Base-by-base conservation (phyloP, 306 rosid genomes). In the Senna siamea region DNA sequence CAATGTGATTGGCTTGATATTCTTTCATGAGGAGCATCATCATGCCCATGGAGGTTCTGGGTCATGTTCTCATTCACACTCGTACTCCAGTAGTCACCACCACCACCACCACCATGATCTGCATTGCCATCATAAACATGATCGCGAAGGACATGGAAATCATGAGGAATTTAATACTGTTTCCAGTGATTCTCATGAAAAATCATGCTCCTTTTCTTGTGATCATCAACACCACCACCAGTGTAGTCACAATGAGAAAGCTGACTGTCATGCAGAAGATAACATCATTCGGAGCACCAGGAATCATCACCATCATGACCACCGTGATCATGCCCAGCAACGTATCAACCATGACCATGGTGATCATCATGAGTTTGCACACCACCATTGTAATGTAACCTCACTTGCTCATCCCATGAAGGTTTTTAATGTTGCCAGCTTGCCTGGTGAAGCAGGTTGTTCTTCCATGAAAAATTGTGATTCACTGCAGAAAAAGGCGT, bases 21-120 rank as follows among this genome's bases (percentile, higher is more conserved):
- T 93, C 89, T 90, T 93, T 79, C 98, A 93, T 1, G 98, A 93
- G 83, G 98, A 93, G 85, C 98, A 93, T 80, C 98, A 90, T 81
- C 98, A 87, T 80, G 98, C 95, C 38, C 98, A 93, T 79, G 97
- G 96, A 76, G 88, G 85, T 68, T 79, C 92, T 17, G 91, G 91
- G 51, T 78, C 86, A 18, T 84, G 89, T 72, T 87, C 94, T 2
- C 91, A 89, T 71, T 87, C 87, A 2, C 84, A 84, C 69, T 54
- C 81, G 0, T 84, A 82, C 63, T 52, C 62, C 4, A 78, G 73
- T 68, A 61, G 46, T 50, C n/a, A n/a, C n/a, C n/a, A n/a, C n/a
- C 73, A 84, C 15, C 52, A 86, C 12, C 78, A 79, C 34, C 76
- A 77, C 5, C 37, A 32, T 32, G 37, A 32, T 32, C 37, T 38